These are phyloP conservation scores for Exophiala spinifera DNA, from an alignment of 2,329 filamentous ascomycete genomes.

Conservation along the genomic window DNA sequence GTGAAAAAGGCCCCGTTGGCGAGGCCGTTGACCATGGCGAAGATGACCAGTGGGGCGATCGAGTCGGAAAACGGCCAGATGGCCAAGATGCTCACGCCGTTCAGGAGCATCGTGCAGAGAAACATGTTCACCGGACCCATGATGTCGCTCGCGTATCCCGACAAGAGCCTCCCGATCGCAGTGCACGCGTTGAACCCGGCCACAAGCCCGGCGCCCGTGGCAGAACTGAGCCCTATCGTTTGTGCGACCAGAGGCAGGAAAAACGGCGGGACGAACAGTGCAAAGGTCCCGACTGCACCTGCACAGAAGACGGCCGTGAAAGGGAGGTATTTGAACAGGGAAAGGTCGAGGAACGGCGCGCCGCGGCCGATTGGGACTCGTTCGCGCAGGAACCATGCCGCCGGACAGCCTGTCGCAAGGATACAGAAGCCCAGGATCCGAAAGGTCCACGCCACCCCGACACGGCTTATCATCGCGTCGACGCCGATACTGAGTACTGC, in stretches of 20 bases:
- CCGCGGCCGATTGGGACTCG: constrained; percentile 39
- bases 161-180: constrained; percentile 55
- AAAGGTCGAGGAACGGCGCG: constrained; percentile 50
- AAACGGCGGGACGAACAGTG: constrained; percentile 60
- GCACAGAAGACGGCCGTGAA: constrained; percentile 55
- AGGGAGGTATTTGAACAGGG: constrained; percentile 51
- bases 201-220: constrained; percentile 55
- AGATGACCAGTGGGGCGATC: constrained; percentile 53
- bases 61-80: constrained; percentile 60
- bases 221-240: constrained; percentile 54
- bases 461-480: constrained; percentile 46
- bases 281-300: constrained; percentile 57
- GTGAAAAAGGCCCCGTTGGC: constrained; percentile 64
- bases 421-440: constrained; percentile 53
- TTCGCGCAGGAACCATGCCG: constrained; percentile 54
- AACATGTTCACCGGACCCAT: constrained; percentile 58
- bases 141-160: constrained; percentile 53
- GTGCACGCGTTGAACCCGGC: constrained; percentile 62
- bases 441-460: constrained; percentile 53
- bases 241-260: constrained; percentile 57
- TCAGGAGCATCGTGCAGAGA: constrained; percentile 47
- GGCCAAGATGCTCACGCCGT: constrained; percentile 57
- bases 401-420: constrained; percentile 54
- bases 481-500: constrained; percentile 52
- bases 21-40: constrained; percentile 59